Evolutionary conservation across 169 alveolate species (phyloP).

Genomic region (Plasmodium adleri): DNA sequence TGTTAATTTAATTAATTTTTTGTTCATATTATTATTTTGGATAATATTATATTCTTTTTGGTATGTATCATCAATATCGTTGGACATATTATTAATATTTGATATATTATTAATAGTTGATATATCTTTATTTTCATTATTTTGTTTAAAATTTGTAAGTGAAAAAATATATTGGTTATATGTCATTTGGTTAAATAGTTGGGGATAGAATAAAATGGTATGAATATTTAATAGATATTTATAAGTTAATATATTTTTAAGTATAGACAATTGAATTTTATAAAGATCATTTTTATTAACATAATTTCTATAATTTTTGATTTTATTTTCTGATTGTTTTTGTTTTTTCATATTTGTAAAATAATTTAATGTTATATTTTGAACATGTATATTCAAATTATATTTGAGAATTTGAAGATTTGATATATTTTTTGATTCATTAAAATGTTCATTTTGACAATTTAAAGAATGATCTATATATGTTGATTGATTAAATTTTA

Average conservation of each 20-base stretch:
- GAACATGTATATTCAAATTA: conserved; percentile 16
- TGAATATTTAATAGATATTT: conserved; percentile 56
- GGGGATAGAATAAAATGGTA: conserved; percentile 55
- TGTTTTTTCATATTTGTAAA: conserved; percentile 23
- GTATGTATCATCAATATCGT: no score
- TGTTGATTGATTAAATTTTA: conserved; percentile 11
- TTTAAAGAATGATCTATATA: not conserved
- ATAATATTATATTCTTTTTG: no score
- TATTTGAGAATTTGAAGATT: conserved; percentile 13
- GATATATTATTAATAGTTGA: no score
- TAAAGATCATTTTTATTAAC: conserved; percentile 25
- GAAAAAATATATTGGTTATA: conserved; percentile 50
- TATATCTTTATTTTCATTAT: not conserved
- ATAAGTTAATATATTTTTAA: conserved; percentile 54
- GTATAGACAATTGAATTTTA: conserved; percentile 29
- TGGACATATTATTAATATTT: no score
- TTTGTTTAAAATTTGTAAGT: not conserved
- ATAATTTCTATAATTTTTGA: conserved; percentile 33
- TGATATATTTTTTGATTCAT: not conserved
- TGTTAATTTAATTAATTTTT: no score
- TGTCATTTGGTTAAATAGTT: conserved; percentile 29
- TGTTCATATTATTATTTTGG: no score
- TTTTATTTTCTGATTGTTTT: conserved; percentile 36
- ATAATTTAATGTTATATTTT: conserved; percentile 21
- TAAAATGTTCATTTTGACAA: not conserved